A percentile compares a stretch with the other conserved stretches of the same genome.
Conservation (phyloP, 306 rosid species). For the Cyamopsis tetragonoloba region DNA sequence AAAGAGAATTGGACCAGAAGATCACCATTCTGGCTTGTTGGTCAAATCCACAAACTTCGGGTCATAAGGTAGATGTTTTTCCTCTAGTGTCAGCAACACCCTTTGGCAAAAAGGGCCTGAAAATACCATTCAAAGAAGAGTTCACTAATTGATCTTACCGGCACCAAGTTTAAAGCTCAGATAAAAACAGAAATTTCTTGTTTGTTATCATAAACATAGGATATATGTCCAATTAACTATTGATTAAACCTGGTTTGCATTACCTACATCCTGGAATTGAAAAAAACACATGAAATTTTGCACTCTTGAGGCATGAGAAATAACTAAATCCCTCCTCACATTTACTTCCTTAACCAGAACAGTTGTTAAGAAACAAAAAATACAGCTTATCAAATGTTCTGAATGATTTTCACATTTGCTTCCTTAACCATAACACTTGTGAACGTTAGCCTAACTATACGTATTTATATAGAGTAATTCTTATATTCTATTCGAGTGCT, state of each 20-base stretch:
- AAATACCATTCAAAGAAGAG: constrained; percentile 7
- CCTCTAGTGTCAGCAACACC: constrained; percentile 84
- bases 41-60: constrained; percentile 68
- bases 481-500: too few species aligned
- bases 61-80: constrained; percentile 82
- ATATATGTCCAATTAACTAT: constrained; percentile 1
- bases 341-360: too few species aligned
- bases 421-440: too few species aligned
- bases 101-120: constrained; percentile 92
- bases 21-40: constrained; percentile 89
- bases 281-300: constrained; percentile 8
- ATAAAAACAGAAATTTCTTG: neutral
- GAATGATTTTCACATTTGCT: too few species aligned
- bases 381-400: too few species aligned
- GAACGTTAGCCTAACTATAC: too few species aligned
- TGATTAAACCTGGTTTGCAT: neutral
- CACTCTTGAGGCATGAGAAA: neutral
- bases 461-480: too few species aligned
- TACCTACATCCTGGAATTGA: neutral
- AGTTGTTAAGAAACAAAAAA: too few species aligned
- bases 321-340: neutral
- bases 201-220: neutral
- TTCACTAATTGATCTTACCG: neutral
- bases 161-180: constrained; percentile 4
- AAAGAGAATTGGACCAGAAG: constrained; percentile 18